A percentile compares a stretch with the other conserved stretches of the same genome.
Evolutionary conservation across 2,329 filamentous ascomycete genomes (phyloP).

Genomic region (Onygenales sp.): DNA sequence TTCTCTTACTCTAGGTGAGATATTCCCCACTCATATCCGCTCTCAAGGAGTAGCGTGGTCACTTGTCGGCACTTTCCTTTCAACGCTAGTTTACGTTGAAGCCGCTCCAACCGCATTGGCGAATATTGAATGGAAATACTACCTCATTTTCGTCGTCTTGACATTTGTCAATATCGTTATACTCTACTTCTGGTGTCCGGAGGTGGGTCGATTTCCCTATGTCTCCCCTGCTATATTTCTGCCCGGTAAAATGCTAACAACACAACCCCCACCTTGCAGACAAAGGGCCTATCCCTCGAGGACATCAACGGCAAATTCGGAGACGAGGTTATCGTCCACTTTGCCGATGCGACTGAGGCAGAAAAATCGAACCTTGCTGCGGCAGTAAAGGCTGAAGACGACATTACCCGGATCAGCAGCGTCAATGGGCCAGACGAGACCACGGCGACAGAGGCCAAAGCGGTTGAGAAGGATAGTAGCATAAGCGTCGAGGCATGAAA

Average conservation of each 20-base stretch:
- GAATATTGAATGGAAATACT: neutral
- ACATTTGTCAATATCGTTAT: neutral
- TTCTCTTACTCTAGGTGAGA: neutral
- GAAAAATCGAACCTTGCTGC: neutral
- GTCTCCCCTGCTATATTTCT: too few species aligned
- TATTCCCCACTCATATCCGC: neutral
- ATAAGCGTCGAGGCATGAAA: neutral
- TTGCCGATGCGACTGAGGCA: neutral
- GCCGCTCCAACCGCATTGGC: neutral
- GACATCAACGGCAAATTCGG: too few species aligned
- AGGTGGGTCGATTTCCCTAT: neutral
- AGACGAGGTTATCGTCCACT: neutral
- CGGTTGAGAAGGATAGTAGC: neutral
- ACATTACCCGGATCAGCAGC: neutral
- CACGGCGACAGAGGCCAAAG: neutral
- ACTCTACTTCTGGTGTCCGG: neutral
- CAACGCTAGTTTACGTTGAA: neutral
- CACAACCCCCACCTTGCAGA: too few species aligned
- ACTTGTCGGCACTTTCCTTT: neutral
- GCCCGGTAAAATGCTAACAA: too few species aligned
- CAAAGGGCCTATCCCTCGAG: too few species aligned
- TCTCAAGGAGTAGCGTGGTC: neutral
- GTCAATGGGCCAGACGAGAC: neutral
- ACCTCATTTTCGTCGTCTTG: neutral
- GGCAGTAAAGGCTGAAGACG: neutral